Base-by-base conservation (phyloP, 2,329 filamentous ascomycete genomes). In the Colletotrichum limetticola region DNA sequence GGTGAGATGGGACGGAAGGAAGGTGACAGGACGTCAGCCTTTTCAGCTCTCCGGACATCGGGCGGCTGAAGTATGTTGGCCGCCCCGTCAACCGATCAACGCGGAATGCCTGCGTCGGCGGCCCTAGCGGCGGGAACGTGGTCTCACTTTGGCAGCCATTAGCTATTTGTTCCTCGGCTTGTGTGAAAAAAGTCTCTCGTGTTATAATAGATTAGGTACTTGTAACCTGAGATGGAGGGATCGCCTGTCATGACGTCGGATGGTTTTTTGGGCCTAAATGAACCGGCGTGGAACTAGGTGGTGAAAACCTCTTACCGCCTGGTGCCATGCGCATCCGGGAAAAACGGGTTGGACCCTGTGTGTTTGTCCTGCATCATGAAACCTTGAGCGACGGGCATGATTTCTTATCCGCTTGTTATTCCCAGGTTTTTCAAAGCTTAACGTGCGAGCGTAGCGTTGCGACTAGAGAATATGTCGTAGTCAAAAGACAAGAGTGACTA, bases 211-310 rank as follows among this genome's bases (percentile, higher is more conserved):
- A 46, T 46, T 46, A 24, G 24, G 24, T 24, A n/a, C 42, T 46
- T 8, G 42, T 19, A 46, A 7, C 53, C 19, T 53, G 52, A 46
- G 26, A 52, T 26, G 37, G 62, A 30, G 49, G 65, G 57, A 49
- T 57, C 64, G 63, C 59, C 52, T 58, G 53, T 63, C 59, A 53
- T 59, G 66, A 58, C 68, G 53, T 69, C 53, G 53, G 49, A 19
- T 28, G 55, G 46, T 26, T 26, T 26, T 61, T 22, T 8, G 24
- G 26, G 19, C 37, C 12, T 22, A 22, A 61, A 14, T 49, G 19
- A 49, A n/a, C 42, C 42, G 16, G 16, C 42, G 42, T 42, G 42
- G 42, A 32, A 46, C 8, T 46, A 30, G 12, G 32, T 28, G 24
- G 49, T 14, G 3, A 60, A 53, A 32, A 32, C 32, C 32, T 46